Percentiles rank a stretch among this genome's conserved stretches.
Evolutionary conservation across 352 stramenopile species (phyloP).

Genomic region (Phytophthora pini): DNA sequence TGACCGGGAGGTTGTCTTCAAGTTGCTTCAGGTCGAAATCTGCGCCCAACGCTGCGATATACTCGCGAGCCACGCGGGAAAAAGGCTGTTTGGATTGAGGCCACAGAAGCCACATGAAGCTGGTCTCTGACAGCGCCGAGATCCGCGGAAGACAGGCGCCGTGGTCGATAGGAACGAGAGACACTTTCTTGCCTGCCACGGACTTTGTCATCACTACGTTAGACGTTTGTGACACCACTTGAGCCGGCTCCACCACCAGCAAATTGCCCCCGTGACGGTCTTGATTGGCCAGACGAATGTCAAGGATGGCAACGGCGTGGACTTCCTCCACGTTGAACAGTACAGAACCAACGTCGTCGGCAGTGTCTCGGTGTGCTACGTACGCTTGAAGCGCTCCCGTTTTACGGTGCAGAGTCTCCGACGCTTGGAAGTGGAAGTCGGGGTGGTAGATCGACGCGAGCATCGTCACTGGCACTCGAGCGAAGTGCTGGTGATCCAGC

Average conservation of each 20-base stretch:
- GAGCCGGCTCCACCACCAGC: slow-evolving; percentile 44
- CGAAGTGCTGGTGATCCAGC: slow-evolving; percentile 50
- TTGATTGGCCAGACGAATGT: slow-evolving; percentile 84
- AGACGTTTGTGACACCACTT: slow-evolving; percentile 26
- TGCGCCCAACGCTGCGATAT: slow-evolving; percentile 51
- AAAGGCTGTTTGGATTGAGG: slow-evolving; percentile 66
- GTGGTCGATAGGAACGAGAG: slow-evolving; percentile 81
- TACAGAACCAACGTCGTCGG: slow-evolving; percentile 59
- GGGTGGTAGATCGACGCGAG: slow-evolving; percentile 46
- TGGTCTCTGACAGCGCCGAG: slow-evolving; percentile 56
- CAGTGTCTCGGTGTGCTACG: slow-evolving; percentile 62
- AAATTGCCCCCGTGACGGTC: slow-evolving; percentile 85
- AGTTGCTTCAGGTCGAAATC: slow-evolving; percentile 43
- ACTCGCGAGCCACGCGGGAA: slow-evolving; percentile 24
- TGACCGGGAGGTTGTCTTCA: slow-evolving; percentile 25
- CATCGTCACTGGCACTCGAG: slow-evolving; percentile 57
- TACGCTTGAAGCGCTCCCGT: slow-evolving; percentile 69
- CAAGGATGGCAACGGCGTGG: slow-evolving; percentile 75
- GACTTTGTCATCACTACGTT: slow-evolving; percentile 20
- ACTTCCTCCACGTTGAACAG: slow-evolving; percentile 61
- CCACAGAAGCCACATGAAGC: slow-evolving; percentile 78
- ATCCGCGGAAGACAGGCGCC: slow-evolving; percentile 70
- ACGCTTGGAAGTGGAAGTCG: slow-evolving; percentile 39
- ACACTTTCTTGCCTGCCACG: slow-evolving; percentile 21
- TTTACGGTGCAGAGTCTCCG: slow-evolving; percentile 33